Base-by-base conservation (phyloP, 768 basidiomycete genomes). In the Lentinus tigrinus region DNA sequence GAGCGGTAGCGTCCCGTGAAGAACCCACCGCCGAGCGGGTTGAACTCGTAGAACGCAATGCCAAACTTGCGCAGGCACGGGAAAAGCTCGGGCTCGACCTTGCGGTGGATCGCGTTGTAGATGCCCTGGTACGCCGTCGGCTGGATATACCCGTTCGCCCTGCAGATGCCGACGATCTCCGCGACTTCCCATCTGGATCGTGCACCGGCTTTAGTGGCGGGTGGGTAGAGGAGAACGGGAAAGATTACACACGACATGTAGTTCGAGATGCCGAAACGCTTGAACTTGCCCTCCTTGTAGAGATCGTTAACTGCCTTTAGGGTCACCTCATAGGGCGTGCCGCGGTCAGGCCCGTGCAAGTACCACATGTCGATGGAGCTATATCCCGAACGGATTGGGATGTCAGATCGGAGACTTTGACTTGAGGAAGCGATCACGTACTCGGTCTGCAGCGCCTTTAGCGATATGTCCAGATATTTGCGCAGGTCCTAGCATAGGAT, bases 211-310 rank as follows among this genome's bases (percentile, higher is more conserved):
- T 17, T 26, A 19, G 47, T 34, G 11, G n/a, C 16, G 36, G 9
- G 36, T 40, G 39, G 39, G 14, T 16, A 40, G 39, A 17, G 9
- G 19, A 16, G 58, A 62, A 27, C 46, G 57, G n/a, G 56, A 9
- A 24, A 57, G 66, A 28, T 64, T 31, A 67, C 77, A 57, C 71
- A 80, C 66, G 75, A 64, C 61, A 71, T 70, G 63, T 72, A 80
- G 69, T 81, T 78, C 57, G 73, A 75, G 54, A 80, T 69, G 1
- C 77, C 79, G 57, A 80, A 74, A 47, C 75, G 72, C 46, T 77
- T 73, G 70, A 85, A 83, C 63, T 79, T 74, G 3, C 84, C 81
- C 64, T 81, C 78, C 60, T 78, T 74, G 73, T 83, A 69, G 6
- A 81, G 70, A 26, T 81, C 75, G 65, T 84, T 70, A 27, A 80